phyloP scores from a whole-genome alignment of 192 early-diverging fungal species.

The Umbelopsis ramanniana region DNA sequence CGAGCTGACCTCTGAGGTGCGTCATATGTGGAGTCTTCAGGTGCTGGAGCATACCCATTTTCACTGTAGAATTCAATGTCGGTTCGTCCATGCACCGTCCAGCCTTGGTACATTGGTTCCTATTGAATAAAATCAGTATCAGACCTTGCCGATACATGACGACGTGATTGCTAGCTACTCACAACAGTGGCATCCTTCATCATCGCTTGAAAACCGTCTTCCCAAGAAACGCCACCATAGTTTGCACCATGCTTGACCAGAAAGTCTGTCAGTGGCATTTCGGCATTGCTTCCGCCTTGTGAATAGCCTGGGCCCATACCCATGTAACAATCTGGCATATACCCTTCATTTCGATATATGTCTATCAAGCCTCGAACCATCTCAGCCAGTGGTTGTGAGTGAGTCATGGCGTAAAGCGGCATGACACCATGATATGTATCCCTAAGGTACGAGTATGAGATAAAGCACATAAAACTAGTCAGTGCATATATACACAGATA shows the following conservation, averaged over 20 bases:
- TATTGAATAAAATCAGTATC: background rate
- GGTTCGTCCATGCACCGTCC: slow-evolving; percentile 19
- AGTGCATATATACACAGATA: background rate
- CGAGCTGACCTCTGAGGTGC: background rate
- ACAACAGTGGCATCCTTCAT: slow-evolving; percentile 26
- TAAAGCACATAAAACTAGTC: background rate
- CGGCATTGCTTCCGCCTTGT: slow-evolving; percentile 37
- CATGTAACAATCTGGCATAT: slow-evolving; percentile 18
- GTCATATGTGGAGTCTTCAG: background rate
- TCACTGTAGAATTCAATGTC: slow-evolving; percentile 28
- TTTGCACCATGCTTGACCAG: slow-evolving; percentile 27
- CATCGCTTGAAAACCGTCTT: slow-evolving; percentile 30
- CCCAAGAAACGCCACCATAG: slow-evolving; percentile 25
- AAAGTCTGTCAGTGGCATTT: slow-evolving; percentile 36
- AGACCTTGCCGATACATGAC: background rate
- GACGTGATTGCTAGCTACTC: background rate
- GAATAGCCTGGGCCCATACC: slow-evolving; percentile 28
- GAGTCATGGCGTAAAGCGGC: slow-evolving; percentile 5
- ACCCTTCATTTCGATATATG: slow-evolving; percentile 18
- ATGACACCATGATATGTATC: slow-evolving; percentile 16
- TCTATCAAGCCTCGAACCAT: slow-evolving; percentile 14
- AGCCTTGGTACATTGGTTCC: background rate
- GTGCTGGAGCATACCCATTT: slow-evolving; percentile 32
- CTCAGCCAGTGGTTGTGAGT: background rate
- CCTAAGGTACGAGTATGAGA: background rate